Evolutionary conservation across 371 early-diverging fungal species (phyloP), one percentile per base, ranked within the genome.

Genomic region (Dinochytrium kinnereticum): DNA sequence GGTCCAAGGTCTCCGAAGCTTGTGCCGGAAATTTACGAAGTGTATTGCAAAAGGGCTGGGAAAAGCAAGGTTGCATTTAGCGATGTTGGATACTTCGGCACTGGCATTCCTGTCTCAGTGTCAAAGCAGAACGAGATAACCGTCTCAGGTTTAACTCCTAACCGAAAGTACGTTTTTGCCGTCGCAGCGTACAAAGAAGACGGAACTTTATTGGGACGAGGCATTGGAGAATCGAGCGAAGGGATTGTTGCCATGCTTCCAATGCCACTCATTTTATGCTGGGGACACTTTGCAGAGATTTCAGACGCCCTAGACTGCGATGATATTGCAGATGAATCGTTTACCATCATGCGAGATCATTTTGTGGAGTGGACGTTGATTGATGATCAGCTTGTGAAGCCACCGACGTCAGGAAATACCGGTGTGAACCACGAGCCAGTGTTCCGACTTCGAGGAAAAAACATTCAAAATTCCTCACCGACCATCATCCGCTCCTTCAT

Each of bases 191-290:
- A 39, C 68, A 75, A 74, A 49, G 69, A 72, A 24, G 65, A 77
- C n/a, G 79, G 76, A 21, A 61, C 57, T 28, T n/a, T 74, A 21
- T 24, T 79, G n/a, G 80, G 80, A 21, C 10, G 51, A 7, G 76
- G 79, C 21, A 74, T 77, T n/a, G 76, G 77, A 13, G 74, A 73
- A 37, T 49, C 66, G 0, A 72, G 59, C 36, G 59, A 51, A 5
- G 74, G 79, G 15, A 71, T 78, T 21, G 65, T 76, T 28, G 50
- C 84, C 1, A 61, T 59, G 21, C 70, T 79, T 13, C 78, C 84
- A 15, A 70, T 83, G 19, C 80, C 79, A 2, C 59, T 83, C n/a
- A 31, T 71, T 10, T 53, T 78, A 1, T 80, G 81, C 64, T 81
- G 78, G 78, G 72, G 66, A 1, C 51, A 76, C n/a, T 19, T 81